phyloP scores from a whole-genome alignment of 495 filamentous ascomycete genomes.

The Massariosphaeria phaeospora region DNA sequence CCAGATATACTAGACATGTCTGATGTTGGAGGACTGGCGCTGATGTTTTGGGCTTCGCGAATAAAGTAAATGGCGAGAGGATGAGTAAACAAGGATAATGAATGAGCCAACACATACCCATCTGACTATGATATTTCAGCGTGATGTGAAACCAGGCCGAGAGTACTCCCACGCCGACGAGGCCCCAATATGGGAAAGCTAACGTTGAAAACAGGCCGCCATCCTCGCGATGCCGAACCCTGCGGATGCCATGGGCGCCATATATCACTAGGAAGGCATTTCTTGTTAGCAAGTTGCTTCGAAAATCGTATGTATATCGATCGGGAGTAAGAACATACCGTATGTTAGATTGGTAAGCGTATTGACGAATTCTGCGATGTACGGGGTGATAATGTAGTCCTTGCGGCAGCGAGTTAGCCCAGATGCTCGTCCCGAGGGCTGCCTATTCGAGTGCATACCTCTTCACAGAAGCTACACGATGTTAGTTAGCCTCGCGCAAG shows the following conservation, averaged over 20 bases:
- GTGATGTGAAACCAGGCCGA: conserved; percentile 51
- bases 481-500: neutral
- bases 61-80: neutral
- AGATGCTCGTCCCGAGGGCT: too few relatives aligned
- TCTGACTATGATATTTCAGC: conserved; percentile 52
- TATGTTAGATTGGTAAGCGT: conserved; percentile 52
- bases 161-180: conserved; percentile 55
- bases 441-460: conserved; percentile 15
- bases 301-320: neutral
- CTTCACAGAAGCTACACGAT: conserved; percentile 30
- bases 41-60: neutral
- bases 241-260: conserved; percentile 20
- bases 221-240: conserved; percentile 16
- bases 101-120: conserved; percentile 40
- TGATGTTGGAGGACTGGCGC: neutral
- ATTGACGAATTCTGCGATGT: conserved; percentile 56
- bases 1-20: neutral
- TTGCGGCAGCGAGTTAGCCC: too few relatives aligned
- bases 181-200: conserved; percentile 46
- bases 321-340: conserved; percentile 33
- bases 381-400: conserved; percentile 52
- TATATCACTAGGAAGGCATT: conserved; percentile 32
- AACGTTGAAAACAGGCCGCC: conserved; percentile 25
- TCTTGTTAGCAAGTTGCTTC: too few relatives aligned
- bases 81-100: neutral